phyloP scores from a whole-genome alignment of 768 basidiomycete species.

The Xanthoconium stramineum region DNA sequence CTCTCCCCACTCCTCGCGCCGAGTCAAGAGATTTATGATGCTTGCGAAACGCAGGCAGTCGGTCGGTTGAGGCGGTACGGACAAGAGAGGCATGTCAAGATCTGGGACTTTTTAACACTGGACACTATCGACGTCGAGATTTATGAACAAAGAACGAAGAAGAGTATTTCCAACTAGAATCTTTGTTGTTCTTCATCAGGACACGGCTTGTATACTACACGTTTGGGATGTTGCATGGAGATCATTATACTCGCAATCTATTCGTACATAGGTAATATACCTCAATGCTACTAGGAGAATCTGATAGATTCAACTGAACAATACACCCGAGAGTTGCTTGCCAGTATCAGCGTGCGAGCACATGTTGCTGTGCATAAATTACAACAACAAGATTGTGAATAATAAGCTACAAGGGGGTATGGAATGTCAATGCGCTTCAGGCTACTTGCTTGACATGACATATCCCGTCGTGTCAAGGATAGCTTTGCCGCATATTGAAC shows the following conservation, averaged over 20 bases:
- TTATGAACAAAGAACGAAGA: constrained; percentile 49
- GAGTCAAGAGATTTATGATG: constrained; percentile 80
- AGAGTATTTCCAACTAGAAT: constrained; percentile 24
- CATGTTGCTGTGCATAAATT: neutral
- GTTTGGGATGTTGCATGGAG: neutral
- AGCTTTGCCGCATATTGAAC: constrained; percentile 84
- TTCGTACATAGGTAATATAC: neutral
- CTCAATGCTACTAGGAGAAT: neutral
- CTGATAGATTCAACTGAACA: neutral
- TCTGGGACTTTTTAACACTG: constrained; percentile 80
- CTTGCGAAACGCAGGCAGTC: constrained; percentile 79
- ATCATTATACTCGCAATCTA: neutral
- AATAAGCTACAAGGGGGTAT: constrained; percentile 27
- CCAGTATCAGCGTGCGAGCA: neutral
- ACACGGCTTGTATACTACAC: constrained; percentile 13
- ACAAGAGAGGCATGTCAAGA: constrained; percentile 73
- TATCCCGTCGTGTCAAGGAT: constrained; percentile 83
- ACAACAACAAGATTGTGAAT: constrained; percentile 10
- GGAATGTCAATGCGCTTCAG: neutral
- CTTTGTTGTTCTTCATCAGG: constrained; percentile 2
- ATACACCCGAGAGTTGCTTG: too few relatives aligned
- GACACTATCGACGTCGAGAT: constrained; percentile 90
- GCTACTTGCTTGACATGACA: constrained; percentile 78
- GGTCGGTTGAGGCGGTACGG: constrained; percentile 83
- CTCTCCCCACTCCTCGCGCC: constrained; percentile 85